Conservation (phyloP, 2,329 filamentous ascomycete species). For the Sporothrix protearum region DNA sequence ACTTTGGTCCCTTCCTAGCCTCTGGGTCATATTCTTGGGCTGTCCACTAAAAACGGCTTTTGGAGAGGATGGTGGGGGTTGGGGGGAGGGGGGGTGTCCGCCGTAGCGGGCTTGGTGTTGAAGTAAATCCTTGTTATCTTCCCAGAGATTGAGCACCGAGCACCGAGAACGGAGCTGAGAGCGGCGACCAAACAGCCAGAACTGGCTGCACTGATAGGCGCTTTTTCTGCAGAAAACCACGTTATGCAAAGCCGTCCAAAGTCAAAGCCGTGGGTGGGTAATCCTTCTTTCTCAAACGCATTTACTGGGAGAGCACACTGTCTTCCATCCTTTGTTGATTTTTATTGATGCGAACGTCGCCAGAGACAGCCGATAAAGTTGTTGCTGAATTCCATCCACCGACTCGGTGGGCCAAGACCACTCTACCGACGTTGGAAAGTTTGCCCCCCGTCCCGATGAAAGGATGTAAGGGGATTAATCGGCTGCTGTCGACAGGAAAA, state of each 20-base stretch:
- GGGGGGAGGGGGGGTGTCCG: no score
- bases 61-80: no score
- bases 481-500: not conserved
- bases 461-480: constrained; percentile 21
- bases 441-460: not conserved
- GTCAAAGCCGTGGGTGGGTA: not conserved
- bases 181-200: no score
- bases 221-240: not conserved
- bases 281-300: not conserved
- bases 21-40: not conserved
- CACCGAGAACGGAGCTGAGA: not conserved
- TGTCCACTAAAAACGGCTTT: not conserved
- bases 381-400: no score
- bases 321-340: not conserved
- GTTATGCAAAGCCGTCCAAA: not conserved
- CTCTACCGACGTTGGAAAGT: not conserved
- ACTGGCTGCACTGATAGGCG: not conserved
- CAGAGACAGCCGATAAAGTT: no score
- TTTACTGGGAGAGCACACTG: not conserved
- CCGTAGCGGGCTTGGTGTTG: not conserved
- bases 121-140: not conserved
- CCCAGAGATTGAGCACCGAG: not conserved
- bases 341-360: not conserved
- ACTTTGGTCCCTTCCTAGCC: not conserved
- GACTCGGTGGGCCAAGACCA: not conserved